Percentiles rank a stretch among this genome's conserved stretches.
These are phyloP conservation scores for Aureobasidium sp. DNA, from an alignment of 2,329 filamentous ascomycete genomes.

Conservation along the genomic window DNA sequence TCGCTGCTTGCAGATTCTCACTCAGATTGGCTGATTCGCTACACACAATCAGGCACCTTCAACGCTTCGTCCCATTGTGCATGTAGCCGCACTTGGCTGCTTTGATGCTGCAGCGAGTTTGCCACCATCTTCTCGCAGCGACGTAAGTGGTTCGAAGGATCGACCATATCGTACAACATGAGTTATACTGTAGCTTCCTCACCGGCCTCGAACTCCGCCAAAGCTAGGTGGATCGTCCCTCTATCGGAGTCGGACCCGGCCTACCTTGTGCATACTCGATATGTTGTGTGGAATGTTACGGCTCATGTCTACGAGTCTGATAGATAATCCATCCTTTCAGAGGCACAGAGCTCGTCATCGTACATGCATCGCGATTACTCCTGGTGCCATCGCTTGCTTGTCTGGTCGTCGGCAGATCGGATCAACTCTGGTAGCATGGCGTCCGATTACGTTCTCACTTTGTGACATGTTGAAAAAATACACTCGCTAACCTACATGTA, in stretches of 20 bases:
- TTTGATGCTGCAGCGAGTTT: neutral
- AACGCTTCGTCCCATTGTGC: neutral
- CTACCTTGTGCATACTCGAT: neutral
- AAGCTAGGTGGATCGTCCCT: neutral
- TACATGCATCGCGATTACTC: neutral
- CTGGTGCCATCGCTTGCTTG: neutral
- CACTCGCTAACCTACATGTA: neutral
- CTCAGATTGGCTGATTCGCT: neutral
- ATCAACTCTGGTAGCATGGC: neutral
- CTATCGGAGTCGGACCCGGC: neutral
- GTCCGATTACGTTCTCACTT: neutral
- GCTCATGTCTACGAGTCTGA: neutral
- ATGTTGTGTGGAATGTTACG: neutral
- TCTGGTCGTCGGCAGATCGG: neutral
- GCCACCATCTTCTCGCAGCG: neutral
- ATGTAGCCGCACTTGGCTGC: neutral
- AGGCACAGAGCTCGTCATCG: neutral
- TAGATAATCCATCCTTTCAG: neutral
- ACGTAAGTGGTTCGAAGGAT: neutral
- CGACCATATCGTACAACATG: neutral
- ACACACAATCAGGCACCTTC: neutral
- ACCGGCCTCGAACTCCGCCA: neutral
- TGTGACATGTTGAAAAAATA: conserved; percentile 6
- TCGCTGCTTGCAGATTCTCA: neutral
- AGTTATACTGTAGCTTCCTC: neutral